These are phyloP conservation scores for Leccinum aurantiacum DNA, from an alignment of 768 basidiomycete species.

Conservation along the genomic window DNA sequence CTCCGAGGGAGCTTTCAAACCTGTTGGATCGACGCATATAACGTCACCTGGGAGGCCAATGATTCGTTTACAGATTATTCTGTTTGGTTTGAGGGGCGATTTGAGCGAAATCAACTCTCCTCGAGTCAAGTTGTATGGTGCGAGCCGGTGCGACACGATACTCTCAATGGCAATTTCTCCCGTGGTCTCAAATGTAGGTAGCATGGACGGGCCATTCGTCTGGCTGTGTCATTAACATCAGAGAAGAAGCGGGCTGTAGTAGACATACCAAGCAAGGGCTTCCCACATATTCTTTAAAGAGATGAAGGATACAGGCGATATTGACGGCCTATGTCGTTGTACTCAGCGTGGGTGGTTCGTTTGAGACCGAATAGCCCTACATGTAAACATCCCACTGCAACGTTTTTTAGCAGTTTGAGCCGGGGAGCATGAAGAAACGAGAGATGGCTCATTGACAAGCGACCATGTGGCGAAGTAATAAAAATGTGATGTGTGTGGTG, in stretches of 20 bases:
- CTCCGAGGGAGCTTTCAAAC: constrained; percentile 55
- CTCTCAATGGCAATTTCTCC: constrained; percentile 69
- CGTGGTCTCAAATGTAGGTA: constrained; percentile 62
- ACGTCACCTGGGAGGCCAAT: constrained; percentile 89
- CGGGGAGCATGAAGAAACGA: constrained; percentile 15
- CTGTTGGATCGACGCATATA: constrained; percentile 86
- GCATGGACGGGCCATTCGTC: constrained; percentile 79
- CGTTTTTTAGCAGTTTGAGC: constrained; percentile 18
- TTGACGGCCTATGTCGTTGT: constrained; percentile 50
- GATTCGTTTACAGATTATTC: constrained; percentile 83
- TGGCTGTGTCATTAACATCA: constrained; percentile 26
- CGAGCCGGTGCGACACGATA: constrained; percentile 51
- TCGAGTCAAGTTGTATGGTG: constrained; percentile 52
- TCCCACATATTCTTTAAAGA: constrained; percentile 63
- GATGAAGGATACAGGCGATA: constrained; percentile 54
- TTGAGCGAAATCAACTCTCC: constrained; percentile 76
- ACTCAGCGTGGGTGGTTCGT: constrained; percentile 2
- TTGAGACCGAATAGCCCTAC: constrained; percentile 16
- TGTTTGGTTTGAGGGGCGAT: constrained; percentile 67
- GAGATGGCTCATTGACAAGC: constrained; percentile 16
- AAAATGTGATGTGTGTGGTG: background rate
- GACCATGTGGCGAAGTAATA: background rate
- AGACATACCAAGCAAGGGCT: constrained; percentile 50
- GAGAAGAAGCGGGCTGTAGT: background rate
- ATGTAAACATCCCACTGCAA: constrained; percentile 30